A percentile compares a stretch with the other conserved stretches of the same genome.
phyloP scores from a whole-genome alignment of 208 protist species.

The Trichomonas tenax region DNA sequence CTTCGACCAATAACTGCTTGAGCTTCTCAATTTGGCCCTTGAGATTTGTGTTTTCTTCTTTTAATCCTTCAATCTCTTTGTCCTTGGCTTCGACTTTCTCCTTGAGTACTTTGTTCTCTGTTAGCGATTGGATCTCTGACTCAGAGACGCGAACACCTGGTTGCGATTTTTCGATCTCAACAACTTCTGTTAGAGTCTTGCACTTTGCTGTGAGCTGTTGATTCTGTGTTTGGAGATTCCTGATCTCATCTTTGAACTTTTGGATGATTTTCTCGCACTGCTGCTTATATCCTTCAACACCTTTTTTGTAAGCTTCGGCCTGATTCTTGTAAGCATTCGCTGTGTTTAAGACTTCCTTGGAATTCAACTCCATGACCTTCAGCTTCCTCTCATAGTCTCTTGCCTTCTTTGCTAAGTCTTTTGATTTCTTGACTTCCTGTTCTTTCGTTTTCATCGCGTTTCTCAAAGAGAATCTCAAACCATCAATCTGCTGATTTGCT shows the following conservation, averaged over 20 bases:
- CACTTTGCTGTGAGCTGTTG: not conserved
- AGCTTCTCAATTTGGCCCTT: not conserved
- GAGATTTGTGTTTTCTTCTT: not conserved
- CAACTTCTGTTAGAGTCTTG: not conserved
- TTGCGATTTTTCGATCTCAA: not conserved
- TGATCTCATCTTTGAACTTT: not conserved
- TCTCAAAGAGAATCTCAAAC: not conserved
- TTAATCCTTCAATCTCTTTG: not conserved
- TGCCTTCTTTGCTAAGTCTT: not conserved
- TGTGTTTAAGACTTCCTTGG: not conserved
- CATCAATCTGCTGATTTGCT: not conserved
- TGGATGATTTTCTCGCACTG: not conserved
- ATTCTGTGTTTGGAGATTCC: not conserved
- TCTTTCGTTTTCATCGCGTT: not conserved
- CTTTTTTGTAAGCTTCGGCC: not conserved
- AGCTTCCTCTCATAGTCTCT: not conserved
- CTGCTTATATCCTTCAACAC: not conserved
- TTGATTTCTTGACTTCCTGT: not conserved
- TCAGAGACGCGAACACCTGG: not conserved
- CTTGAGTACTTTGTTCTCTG: not conserved
- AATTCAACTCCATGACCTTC: not conserved
- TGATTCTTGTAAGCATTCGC: not conserved
- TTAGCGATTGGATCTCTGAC: not conserved
- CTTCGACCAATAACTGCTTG: not conserved
- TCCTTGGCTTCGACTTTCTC: not conserved